Conservation (phyloP, 2,329 filamentous ascomycete species). For the Colletotrichum sp. region DNA sequence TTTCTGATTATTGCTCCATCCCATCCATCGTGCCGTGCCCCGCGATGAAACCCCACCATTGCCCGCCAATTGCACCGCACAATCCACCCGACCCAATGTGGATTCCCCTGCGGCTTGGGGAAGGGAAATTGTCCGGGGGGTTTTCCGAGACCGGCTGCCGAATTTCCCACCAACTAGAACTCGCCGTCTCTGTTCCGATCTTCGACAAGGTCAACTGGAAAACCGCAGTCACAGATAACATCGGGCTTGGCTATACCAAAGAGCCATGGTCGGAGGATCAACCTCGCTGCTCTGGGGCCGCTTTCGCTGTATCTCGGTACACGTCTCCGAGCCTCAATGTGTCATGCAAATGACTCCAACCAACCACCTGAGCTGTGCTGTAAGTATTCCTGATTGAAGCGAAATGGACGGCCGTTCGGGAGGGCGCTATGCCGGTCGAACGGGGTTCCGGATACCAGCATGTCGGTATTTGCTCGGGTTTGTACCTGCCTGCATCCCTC, state of each 20-base stretch:
- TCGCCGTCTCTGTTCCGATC: background rate
- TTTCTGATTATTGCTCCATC: background rate
- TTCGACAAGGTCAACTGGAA: background rate
- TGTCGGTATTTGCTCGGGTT: slow-evolving; percentile 18
- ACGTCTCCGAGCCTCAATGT: background rate
- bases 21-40: slow-evolving; percentile 22
- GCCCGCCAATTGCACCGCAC: slow-evolving; percentile 14
- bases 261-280: background rate
- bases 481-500: background rate
- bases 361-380: background rate
- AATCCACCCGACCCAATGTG: slow-evolving; percentile 2
- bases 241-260: background rate
- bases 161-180: slow-evolving; percentile 41
- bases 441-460: background rate
- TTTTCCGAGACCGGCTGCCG: slow-evolving; percentile 28
- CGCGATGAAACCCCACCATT: slow-evolving; percentile 22
- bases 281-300: background rate
- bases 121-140: slow-evolving; percentile 19
- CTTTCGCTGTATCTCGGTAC: slow-evolving; percentile 15
- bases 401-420: background rate
- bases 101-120: slow-evolving; percentile 5
- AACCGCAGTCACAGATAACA: slow-evolving; percentile 1
- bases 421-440: background rate
- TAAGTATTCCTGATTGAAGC: background rate
- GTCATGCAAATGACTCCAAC: background rate